phyloP scores from a whole-genome alignment of 257 asterid genomes.

The Solanum rostratum region DNA sequence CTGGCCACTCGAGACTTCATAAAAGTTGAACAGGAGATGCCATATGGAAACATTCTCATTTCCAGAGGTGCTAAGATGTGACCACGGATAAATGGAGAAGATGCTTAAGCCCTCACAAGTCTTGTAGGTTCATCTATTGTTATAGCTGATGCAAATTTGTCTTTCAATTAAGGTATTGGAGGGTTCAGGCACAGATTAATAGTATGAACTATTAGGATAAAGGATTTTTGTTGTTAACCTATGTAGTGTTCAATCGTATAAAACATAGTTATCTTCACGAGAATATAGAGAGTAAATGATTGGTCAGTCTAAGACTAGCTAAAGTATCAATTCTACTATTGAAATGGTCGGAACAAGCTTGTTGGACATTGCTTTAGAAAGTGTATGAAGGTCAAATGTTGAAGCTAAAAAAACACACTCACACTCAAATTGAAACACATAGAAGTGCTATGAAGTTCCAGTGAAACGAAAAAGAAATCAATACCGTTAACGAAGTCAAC shows the following conservation, averaged over 20 bases:
- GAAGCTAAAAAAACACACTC: neutral
- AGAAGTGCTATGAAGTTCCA: neutral
- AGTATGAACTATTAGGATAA: neutral
- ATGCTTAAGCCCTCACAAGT: neutral
- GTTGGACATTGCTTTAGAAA: neutral
- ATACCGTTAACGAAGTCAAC: neutral
- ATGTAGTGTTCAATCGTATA: neutral
- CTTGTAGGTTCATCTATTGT: neutral
- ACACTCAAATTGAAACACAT: neutral
- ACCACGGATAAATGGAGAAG: neutral
- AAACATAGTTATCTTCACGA: neutral
- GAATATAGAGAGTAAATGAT: neutral
- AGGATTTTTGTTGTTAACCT: neutral
- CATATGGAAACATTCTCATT: slow-evolving; percentile 73
- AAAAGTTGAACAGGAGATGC: slow-evolving; percentile 41
- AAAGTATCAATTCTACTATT: neutral
- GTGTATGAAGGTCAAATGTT: neutral
- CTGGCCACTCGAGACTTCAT: slow-evolving; percentile 62
- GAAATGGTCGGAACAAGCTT: neutral
- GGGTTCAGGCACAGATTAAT: neutral
- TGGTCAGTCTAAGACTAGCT: neutral
- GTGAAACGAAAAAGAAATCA: neutral
- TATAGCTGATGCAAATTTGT: neutral
- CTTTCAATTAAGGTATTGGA: neutral
- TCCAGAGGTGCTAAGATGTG: slow-evolving; percentile 81